phyloP scores from a whole-genome alignment of 306 rosid species.

The Senna siamea region DNA sequence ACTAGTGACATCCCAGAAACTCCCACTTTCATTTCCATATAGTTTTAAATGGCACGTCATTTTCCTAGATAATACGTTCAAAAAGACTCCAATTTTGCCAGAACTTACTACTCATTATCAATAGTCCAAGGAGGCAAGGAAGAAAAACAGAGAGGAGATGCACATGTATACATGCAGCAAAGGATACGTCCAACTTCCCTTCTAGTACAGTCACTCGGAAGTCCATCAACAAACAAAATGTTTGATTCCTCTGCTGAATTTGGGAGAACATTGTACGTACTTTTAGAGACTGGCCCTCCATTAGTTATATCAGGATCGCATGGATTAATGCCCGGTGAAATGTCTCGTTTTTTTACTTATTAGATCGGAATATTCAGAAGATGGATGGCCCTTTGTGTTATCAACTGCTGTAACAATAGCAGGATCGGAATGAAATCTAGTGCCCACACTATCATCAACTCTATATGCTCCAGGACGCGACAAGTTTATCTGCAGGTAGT shows the following conservation, averaged over 20 bases:
- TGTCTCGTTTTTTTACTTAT: conserved; percentile 46
- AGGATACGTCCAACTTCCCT: conserved; percentile 96
- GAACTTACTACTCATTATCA: conserved; percentile 11
- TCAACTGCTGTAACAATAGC: conserved; percentile 35
- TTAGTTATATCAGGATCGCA: conserved; percentile 41
- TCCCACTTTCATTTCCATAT: conserved; percentile 30
- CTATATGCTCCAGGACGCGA: conserved; percentile 46
- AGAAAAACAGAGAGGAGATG: conserved; percentile 1
- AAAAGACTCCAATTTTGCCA: conserved; percentile 19
- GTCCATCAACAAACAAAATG: conserved; percentile 70
- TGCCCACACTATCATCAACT: conserved; percentile 42
- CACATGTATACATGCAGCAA: conserved; percentile 21
- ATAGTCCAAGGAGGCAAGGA: background rate
- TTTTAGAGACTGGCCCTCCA: conserved; percentile 50
- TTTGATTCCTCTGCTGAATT: conserved; percentile 56
- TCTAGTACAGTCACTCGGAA: conserved; percentile 82
- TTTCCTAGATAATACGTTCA: background rate
- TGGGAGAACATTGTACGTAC: conserved; percentile 43
- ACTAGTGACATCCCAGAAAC: conserved; percentile 32
- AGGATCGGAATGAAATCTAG: conserved; percentile 50
- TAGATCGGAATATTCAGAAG: conserved; percentile 44
- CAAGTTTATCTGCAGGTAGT: conserved; percentile 50
- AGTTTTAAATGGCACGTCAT: conserved; percentile 21
- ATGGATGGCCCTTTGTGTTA: conserved; percentile 41
- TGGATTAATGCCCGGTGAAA: conserved; percentile 39